These are phyloP conservation scores for Alternaria viburni DNA, from an alignment of 2,329 filamentous ascomycete species.

Conservation along the genomic window DNA sequence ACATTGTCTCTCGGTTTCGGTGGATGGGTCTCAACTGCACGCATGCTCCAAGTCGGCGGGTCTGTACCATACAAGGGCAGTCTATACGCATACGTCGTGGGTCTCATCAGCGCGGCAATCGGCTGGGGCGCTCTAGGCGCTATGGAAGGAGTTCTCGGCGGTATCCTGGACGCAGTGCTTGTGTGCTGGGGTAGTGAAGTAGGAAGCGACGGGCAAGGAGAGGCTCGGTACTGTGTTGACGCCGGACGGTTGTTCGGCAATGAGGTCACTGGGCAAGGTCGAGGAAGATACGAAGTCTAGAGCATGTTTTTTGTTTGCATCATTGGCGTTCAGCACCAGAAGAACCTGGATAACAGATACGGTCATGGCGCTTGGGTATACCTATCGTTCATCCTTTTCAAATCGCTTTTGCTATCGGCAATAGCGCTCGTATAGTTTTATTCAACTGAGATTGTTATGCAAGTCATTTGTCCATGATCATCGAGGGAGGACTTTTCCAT, in stretches of 20 bases:
- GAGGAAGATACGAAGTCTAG: constrained; percentile 38
- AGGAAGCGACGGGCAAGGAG: constrained; percentile 61
- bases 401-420: neutral
- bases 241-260: constrained; percentile 86
- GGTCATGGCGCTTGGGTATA: constrained; percentile 14
- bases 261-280: constrained; percentile 31
- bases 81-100: constrained; percentile 93
- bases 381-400: constrained; percentile 2
- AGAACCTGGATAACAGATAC: neutral
- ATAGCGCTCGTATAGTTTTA: neutral
- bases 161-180: constrained; percentile 85
- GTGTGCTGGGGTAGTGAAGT: constrained; percentile 93
- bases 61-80: constrained; percentile 67
- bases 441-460: neutral
- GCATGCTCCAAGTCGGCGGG: constrained; percentile 71
- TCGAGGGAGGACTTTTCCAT: too few species aligned
- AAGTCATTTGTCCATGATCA: too few species aligned
- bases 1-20: constrained; percentile 88
- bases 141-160: constrained; percentile 86
- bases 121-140: constrained; percentile 92
- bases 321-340: neutral
- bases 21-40: constrained; percentile 94
- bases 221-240: constrained; percentile 85
- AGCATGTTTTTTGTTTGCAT: neutral
- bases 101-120: constrained; percentile 89